These are phyloP conservation scores for Monosporozyma unispora DNA, from an alignment of 805 yeast genomes.

Conservation along the genomic window DNA sequence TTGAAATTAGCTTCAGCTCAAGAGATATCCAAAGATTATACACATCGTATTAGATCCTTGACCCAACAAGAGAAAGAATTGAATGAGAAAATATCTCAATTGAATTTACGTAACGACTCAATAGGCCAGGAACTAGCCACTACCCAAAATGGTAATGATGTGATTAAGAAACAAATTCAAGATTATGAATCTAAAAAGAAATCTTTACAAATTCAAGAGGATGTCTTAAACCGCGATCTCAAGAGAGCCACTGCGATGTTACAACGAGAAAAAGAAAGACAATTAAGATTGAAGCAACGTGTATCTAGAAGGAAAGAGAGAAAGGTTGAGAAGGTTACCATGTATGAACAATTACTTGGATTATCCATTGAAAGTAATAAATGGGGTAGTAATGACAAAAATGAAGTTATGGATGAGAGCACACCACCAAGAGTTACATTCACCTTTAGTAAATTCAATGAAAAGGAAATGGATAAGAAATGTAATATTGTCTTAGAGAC, in stretches of 20 bases:
- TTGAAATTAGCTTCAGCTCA: not conserved
- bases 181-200: not conserved
- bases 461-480: conserved; percentile 34
- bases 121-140: not conserved
- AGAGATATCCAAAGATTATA: not conserved
- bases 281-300: not conserved
- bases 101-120: not conserved
- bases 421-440: conserved; percentile 25
- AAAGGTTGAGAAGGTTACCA: conserved; percentile 43
- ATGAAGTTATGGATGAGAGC: conserved; percentile 26
- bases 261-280: not conserved
- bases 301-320: conserved; percentile 14
- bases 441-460: conserved; percentile 41
- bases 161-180: not conserved
- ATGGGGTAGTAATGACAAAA: conserved; percentile 22
- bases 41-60: not conserved
- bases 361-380: conserved; percentile 43
- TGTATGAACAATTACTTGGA: conserved; percentile 48
- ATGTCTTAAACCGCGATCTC: not conserved
- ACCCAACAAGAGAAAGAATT: not conserved
- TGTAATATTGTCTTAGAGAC: conserved; percentile 41
- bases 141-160: not conserved
- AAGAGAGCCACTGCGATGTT: not conserved
- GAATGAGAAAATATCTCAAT: not conserved
- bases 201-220: not conserved